These are phyloP conservation scores for Boeremia lycopersici DNA, from an alignment of 2,329 filamentous ascomycete species.

Conservation along the genomic window DNA sequence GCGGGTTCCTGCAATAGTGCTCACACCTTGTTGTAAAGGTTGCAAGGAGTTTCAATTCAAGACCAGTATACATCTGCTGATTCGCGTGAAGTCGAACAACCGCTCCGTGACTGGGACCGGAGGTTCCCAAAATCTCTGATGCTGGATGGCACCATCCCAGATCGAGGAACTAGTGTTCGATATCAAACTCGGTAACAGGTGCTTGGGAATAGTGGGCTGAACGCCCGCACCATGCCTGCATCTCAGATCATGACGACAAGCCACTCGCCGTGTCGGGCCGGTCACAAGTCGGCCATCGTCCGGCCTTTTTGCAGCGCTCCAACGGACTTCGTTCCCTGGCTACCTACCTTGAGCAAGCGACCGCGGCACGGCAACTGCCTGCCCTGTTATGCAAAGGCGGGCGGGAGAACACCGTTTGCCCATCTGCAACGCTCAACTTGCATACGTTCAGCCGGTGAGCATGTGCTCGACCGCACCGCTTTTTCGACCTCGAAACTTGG, in stretches of 20 bases:
- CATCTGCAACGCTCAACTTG: constrained; percentile 29
- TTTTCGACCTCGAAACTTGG: neutral
- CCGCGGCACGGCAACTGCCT: constrained; percentile 32
- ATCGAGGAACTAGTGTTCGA: constrained; percentile 29
- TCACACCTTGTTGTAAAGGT: constrained; percentile 16
- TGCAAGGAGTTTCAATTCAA: constrained; percentile 7
- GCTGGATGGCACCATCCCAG: constrained; percentile 19
- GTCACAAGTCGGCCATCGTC: constrained; percentile 28
- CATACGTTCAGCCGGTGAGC: constrained; percentile 34
- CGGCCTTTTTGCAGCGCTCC: constrained; percentile 13
- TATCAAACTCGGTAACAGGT: constrained; percentile 32
- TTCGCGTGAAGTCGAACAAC: constrained; percentile 7
- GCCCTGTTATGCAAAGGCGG: constrained; percentile 32
- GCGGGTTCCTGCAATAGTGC: constrained; percentile 15
- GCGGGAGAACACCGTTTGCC: constrained; percentile 35
- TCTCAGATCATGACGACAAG: constrained; percentile 44
- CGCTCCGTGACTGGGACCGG: constrained; percentile 3
- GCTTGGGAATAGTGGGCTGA: constrained; percentile 33
- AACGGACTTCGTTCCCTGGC: constrained; percentile 17
- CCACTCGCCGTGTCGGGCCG: constrained; percentile 25
- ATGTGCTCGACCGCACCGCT: constrained; percentile 20
- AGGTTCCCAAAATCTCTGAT: constrained; percentile 10
- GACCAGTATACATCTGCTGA: neutral
- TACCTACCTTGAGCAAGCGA: constrained; percentile 13
- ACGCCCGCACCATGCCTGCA: constrained; percentile 14